Base-by-base conservation (phyloP, 106 monocot genomes). In the Cymbidium sinense region DNA sequence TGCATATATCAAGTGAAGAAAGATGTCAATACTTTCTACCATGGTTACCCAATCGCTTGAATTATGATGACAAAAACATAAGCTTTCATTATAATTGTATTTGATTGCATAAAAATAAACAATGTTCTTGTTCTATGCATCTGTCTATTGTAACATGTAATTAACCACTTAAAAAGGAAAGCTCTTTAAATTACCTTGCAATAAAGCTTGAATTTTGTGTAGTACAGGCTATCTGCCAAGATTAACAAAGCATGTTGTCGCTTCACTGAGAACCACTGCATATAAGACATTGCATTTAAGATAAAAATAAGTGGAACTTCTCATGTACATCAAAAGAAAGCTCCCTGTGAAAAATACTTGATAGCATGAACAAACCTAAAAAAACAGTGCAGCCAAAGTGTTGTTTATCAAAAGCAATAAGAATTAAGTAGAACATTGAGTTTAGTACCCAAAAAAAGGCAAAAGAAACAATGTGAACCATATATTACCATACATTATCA, bases 211-310 rank as follows among this genome's bases (percentile, higher is more conserved):
- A 95, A 95, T 76, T 95, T 95, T 9, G 79, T 87, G 69, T 93
- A 95, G 71, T 95, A 95, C 21, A 95, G 85, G 43, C 35, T 82
- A 65, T 95, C 95, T 37, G 93, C 79, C 77, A 95, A 82, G 85
- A 95, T 84, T 64, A 93, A 81, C 74, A 95, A 50, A 67, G 95
- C 95, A 87, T 95, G 95, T 43, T 87, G 83, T 55, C 95, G 75
- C 83, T 93, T 95, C 76, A 95, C 76, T 52, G 95, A 82, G 77
- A 93, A 95, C 95, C 95, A 95, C 95, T 95, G 95, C 43, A 86
- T 37, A 78, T 73, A 65, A 55, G 82, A 77, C 11, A 21, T 72
- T 39, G 7, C 37, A 37, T n/a, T 72, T 21, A 39, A 17, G 13
- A 69, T 34, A 69, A 13, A 34, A 69, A 69, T 17, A 69, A 69